Evolutionary conservation across 2,329 filamentous ascomycete species (phyloP).

Genomic region (Magnaporthales sp.): DNA sequence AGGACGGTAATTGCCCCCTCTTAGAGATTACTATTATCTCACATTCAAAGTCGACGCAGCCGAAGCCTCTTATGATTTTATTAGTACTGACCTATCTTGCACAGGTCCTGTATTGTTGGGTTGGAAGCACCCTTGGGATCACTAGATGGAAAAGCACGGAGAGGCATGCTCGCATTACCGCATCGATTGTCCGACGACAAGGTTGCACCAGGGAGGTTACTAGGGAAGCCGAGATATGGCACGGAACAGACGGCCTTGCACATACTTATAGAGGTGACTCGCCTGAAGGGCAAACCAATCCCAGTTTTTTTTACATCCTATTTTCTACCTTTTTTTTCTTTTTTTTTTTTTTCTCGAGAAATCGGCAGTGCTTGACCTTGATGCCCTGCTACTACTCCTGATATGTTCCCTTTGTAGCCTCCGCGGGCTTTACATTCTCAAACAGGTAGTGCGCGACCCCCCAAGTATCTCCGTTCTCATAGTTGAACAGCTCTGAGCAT

Average conservation of each 20-base stretch:
- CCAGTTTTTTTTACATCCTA: not conserved
- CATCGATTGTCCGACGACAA: not conserved
- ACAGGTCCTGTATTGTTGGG: constrained; percentile 70
- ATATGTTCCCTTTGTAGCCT: not conserved
- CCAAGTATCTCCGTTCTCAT: constrained; percentile 57
- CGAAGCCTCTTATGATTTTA: constrained; percentile 1
- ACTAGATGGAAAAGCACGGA: constrained; percentile 40
- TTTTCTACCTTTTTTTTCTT: not conserved
- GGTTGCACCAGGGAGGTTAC: not conserved
- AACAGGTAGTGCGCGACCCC: constrained; percentile 61
- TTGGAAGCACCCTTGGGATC: constrained; percentile 95
- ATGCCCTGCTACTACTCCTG: not conserved
- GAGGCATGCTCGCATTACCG: not conserved
- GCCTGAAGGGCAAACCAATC: not conserved
- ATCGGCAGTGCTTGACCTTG: not conserved
- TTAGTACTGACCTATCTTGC: constrained; percentile 7
- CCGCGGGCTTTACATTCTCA: constrained; percentile 33
- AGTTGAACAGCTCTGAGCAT: constrained; percentile 61
- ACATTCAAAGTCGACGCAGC: not conserved
- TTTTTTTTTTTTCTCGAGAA: too few species aligned
- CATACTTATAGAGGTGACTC: not conserved
- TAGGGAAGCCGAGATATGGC: not conserved
- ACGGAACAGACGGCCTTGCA: not conserved
- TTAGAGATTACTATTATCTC: not conserved
- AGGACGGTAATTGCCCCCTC: constrained; percentile 63